Conservation (phyloP, 805 yeast genomes). For the Suhomyces canberraensis region DNA sequence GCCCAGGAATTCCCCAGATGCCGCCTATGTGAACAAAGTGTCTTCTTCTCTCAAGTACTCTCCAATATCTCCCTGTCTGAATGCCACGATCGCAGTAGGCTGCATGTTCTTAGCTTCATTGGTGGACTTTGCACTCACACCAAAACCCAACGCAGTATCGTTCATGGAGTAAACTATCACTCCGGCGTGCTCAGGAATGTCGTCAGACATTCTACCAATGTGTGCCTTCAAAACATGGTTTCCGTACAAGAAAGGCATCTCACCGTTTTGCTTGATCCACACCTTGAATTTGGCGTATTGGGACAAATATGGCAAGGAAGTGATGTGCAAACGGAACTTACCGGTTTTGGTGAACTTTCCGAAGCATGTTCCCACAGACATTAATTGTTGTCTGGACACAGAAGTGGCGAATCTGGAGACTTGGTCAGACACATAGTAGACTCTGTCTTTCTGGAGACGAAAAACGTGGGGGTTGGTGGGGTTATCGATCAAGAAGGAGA, state of each 20-base stretch:
- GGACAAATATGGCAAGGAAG: slow-evolving; percentile 80
- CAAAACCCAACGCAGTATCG: slow-evolving; percentile 92
- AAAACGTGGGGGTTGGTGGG: slow-evolving; percentile 88
- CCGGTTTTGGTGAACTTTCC: slow-evolving; percentile 98
- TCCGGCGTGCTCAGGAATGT: slow-evolving; percentile 97
- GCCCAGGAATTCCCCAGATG: too few relatives aligned
- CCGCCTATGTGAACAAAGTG: slow-evolving; percentile 71
- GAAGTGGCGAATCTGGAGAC: slow-evolving; percentile 87
- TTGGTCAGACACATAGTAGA: slow-evolving; percentile 82
- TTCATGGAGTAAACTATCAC: slow-evolving; percentile 87
- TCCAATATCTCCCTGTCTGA: slow-evolving; percentile 96
- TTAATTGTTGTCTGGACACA: slow-evolving; percentile 81
- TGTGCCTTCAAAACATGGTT: slow-evolving; percentile 96
- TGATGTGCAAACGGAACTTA: slow-evolving; percentile 90
- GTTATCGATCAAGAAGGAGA: slow-evolving; percentile 80
- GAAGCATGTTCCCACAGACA: slow-evolving; percentile 90
- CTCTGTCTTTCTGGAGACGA: slow-evolving; percentile 94
- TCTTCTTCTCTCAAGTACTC: slow-evolving; percentile 98
- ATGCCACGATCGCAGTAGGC: slow-evolving; percentile 93
- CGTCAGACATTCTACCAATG: slow-evolving; percentile 94
- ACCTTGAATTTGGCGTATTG: slow-evolving; percentile 88
- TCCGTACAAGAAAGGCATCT: slow-evolving; percentile 97
- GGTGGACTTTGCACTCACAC: slow-evolving; percentile 90
- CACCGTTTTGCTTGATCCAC: slow-evolving; percentile 97
- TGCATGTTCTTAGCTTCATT: slow-evolving; percentile 81